These are phyloP conservation scores for Zygoascus flipseniorum DNA, from an alignment of 805 yeast species.

Conservation along the genomic window DNA sequence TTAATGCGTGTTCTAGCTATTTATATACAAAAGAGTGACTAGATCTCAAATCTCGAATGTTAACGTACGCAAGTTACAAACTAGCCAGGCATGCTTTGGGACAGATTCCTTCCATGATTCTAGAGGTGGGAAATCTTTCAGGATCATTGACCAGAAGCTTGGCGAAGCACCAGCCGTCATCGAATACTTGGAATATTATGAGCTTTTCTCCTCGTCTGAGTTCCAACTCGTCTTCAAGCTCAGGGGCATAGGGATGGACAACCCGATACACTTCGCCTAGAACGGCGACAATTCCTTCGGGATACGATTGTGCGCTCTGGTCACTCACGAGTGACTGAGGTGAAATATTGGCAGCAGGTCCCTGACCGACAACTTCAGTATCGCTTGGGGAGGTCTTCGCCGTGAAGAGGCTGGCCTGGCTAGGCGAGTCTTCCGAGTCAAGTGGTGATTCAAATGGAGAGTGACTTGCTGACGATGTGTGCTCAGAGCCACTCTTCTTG, in stretches of 20 bases:
- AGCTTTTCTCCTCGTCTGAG: conserved; percentile 61
- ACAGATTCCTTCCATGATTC: conserved; percentile 12
- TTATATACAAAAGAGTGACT: not conserved
- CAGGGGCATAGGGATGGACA: conserved; percentile 62
- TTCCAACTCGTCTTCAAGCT: conserved; percentile 73
- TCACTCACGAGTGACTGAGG: not conserved
- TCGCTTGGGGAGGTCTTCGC: not conserved
- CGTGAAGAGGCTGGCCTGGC: not conserved
- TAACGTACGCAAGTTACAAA: not conserved
- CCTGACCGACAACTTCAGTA: not conserved
- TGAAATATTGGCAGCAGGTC: not conserved
- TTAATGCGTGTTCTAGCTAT: not conserved
- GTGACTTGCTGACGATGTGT: not conserved
- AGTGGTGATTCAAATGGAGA: not conserved
- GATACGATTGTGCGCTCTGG: not conserved
- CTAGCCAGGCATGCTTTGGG: conserved; percentile 12
- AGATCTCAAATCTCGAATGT: not conserved
- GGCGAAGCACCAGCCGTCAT: conserved; percentile 93
- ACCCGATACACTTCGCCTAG: conserved; percentile 62
- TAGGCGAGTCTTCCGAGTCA: not conserved
- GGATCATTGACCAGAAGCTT: conserved; percentile 5
- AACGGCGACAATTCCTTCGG: conserved; percentile 13
- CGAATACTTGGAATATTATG: conserved; percentile 68
- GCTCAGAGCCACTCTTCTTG: not conserved
- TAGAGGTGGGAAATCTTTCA: not conserved